These are phyloP conservation scores for Carex parvula DNA, from an alignment of 176 grass and related monocot species.

Conservation along the genomic window DNA sequence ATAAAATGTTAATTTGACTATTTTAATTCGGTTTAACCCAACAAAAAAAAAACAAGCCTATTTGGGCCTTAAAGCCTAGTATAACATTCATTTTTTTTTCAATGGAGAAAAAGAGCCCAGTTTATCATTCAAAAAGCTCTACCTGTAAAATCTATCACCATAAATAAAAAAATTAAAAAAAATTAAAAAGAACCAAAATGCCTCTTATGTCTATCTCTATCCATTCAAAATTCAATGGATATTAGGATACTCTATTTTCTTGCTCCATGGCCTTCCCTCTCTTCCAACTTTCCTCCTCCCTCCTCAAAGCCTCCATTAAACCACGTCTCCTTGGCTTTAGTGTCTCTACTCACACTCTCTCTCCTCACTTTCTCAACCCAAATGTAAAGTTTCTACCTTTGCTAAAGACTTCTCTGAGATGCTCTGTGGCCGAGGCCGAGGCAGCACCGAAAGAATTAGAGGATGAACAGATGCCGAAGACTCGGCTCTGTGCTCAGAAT, in stretches of 20 bases:
- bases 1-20: too few relatives aligned
- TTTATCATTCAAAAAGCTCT: neutral
- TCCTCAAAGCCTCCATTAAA: neutral
- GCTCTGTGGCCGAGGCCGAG: conserved; percentile 28
- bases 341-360: conserved; percentile 13
- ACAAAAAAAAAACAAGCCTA: neutral
- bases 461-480: conserved; percentile 22
- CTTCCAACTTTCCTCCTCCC: conserved; percentile 31
- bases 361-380: conserved; percentile 15
- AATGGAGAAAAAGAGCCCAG: neutral
- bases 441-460: neutral
- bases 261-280: conserved; percentile 49
- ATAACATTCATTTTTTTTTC: neutral
- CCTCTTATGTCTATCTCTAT: neutral
- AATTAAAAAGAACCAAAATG: neutral
- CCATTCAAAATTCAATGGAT: conserved; percentile 19
- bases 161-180: neutral
- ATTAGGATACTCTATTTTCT: neutral
- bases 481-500: conserved; percentile 74
- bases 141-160: conserved; percentile 12
- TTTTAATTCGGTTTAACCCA: too few relatives aligned
- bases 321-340: conserved; percentile 17
- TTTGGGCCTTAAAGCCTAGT: neutral
- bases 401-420: conserved; percentile 20
- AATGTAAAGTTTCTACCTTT: neutral